Evolutionary conservation across 495 filamentous ascomycete genomes (phyloP).

Genomic region (Daldinia caldariorum): DNA sequence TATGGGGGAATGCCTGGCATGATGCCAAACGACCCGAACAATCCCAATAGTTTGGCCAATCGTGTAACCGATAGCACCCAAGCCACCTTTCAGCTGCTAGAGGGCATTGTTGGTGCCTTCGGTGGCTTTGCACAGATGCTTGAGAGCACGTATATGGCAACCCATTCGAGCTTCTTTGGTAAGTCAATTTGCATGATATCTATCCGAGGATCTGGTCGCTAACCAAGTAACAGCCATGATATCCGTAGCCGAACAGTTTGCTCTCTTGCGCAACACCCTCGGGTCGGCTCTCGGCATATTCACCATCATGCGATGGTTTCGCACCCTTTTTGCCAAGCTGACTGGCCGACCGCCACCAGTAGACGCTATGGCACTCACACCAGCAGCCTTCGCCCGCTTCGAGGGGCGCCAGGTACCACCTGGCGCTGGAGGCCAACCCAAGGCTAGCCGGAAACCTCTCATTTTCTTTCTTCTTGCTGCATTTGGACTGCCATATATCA

Average conservation of each 20-base stretch:
- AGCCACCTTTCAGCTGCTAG: constrained; percentile 98
- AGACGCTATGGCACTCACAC: constrained; percentile 84
- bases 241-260: constrained; percentile 96
- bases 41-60: constrained; percentile 90
- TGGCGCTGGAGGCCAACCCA: constrained; percentile 62
- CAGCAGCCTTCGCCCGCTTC: constrained; percentile 89
- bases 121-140: constrained; percentile 99
- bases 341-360: constrained; percentile 93
- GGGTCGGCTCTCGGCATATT: constrained; percentile 96
- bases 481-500: constrained; percentile 93
- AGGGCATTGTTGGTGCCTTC: constrained; percentile 98
- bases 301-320: constrained; percentile 92
- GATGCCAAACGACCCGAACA: constrained; percentile 79
- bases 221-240: constrained; percentile 82
- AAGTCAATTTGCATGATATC: constrained; percentile 50
- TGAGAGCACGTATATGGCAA: constrained; percentile 99
- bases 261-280: constrained; percentile 90
- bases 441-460: constrained; percentile 91
- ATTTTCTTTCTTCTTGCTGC: constrained; percentile 94
- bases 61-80: constrained; percentile 91
- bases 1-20: constrained; percentile 67
- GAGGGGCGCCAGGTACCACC: constrained; percentile 64
- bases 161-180: constrained; percentile 98
- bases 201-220: constrained; percentile 22
- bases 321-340: constrained; percentile 87